phyloP scores from a whole-genome alignment of 78 protist species.

The Isochrysis galbana region DNA sequence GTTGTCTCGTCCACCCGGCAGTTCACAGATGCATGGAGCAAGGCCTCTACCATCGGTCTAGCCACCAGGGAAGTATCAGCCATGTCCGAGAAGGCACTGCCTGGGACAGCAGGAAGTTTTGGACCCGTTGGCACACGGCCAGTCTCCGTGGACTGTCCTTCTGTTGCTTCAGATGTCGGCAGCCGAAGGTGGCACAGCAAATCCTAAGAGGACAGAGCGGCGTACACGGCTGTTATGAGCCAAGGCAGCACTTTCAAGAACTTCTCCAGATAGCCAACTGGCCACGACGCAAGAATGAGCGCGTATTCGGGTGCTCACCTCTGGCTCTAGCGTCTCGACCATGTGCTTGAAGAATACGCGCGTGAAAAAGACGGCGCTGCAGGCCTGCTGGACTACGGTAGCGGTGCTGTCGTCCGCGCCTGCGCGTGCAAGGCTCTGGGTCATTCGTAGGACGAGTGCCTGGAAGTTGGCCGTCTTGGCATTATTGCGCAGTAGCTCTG shows the following conservation, averaged over 20 bases:
- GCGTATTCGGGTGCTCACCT: too few species aligned
- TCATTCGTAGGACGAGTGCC: neutral
- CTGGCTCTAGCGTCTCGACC: neutral
- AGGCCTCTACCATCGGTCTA: neutral
- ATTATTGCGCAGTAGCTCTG: neutral
- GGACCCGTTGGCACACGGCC: too few species aligned
- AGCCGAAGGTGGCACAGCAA: too few species aligned
- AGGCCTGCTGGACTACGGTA: neutral
- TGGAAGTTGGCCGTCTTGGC: neutral
- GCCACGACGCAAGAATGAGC: too few species aligned
- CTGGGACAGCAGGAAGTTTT: too few species aligned
- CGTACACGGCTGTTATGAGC: too few species aligned
- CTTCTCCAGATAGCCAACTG: too few species aligned
- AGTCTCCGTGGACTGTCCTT: too few species aligned
- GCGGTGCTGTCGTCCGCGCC: neutral
- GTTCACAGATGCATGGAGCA: neutral
- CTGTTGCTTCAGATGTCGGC: too few species aligned
- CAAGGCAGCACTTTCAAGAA: too few species aligned
- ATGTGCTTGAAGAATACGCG: neutral
- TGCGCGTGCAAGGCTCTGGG: neutral
- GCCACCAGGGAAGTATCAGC: neutral
- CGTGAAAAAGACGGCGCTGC: neutral
- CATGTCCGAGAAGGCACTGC: too few species aligned
- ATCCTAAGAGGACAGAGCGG: too few species aligned
- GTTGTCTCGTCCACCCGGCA: neutral